These are phyloP conservation scores for Colletotrichum lindemuthianum DNA, from an alignment of 2,329 filamentous ascomycete species.

Conservation along the genomic window DNA sequence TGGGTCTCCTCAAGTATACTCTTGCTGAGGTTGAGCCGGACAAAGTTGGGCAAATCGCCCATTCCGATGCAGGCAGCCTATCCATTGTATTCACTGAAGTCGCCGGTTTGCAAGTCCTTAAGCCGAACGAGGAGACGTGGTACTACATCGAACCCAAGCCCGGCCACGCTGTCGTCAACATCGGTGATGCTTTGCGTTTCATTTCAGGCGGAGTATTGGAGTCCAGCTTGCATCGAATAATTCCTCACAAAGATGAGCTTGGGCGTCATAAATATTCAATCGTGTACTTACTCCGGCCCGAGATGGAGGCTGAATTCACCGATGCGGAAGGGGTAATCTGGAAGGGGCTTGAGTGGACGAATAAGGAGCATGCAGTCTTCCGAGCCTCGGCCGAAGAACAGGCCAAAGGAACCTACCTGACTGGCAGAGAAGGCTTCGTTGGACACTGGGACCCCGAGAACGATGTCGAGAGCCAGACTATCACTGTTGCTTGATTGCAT, in stretches of 20 bases:
- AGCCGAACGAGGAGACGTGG: constrained; percentile 35
- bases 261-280: constrained; percentile 38
- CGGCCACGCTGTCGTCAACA: constrained; percentile 32
- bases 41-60: constrained; percentile 30
- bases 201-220: constrained; percentile 29
- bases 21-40: constrained; percentile 11
- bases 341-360: constrained; percentile 38
- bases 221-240: constrained; percentile 37
- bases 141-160: constrained; percentile 35
- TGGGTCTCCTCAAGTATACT: constrained; percentile 20
- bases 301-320: constrained; percentile 37
- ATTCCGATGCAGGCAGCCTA: constrained; percentile 38
- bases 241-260: constrained; percentile 34
- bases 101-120: constrained; percentile 36
- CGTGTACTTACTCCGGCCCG: constrained; percentile 38
- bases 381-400: constrained; percentile 19
- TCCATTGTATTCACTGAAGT: constrained; percentile 39
- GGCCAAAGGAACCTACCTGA: constrained; percentile 15
- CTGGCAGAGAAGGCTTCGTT: constrained; percentile 19
- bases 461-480: constrained; percentile 11
- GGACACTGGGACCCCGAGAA: constrained; percentile 22
- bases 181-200: constrained; percentile 36
- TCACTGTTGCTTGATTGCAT: neutral
- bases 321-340: constrained; percentile 33
- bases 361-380: constrained; percentile 38